Evolutionary conservation across 2,329 filamentous ascomycete species (phyloP).

Genomic region (Aspergillus pseudoterreus): DNA sequence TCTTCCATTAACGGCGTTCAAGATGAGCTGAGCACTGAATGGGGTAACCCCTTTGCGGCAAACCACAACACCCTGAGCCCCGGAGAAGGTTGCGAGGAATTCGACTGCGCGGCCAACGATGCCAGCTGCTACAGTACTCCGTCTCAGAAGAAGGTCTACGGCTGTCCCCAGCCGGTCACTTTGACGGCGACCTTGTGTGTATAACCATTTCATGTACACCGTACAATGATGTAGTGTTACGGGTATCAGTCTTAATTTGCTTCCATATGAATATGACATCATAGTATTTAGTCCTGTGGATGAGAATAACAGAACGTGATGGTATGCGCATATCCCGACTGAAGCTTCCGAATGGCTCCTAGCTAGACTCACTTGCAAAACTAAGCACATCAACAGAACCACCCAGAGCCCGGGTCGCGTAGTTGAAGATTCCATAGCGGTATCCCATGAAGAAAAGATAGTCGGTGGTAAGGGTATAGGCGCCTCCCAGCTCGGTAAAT

Average conservation of each 20-base stretch:
- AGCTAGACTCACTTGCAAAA: not conserved
- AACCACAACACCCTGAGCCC: conserved; percentile 21
- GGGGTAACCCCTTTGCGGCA: conserved; percentile 23
- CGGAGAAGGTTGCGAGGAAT: conserved; percentile 20
- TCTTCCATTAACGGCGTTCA: conserved; percentile 10
- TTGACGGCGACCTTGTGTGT: conserved; percentile 19
- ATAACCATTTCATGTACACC: conserved; percentile 9
- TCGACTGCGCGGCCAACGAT: conserved; percentile 23
- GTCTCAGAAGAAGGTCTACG: conserved; percentile 22
- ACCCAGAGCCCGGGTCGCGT: conserved; percentile 33
- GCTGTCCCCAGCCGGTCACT: conserved; percentile 21
- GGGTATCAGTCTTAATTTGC: conserved; percentile 1
- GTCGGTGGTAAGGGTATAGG: conserved; percentile 37
- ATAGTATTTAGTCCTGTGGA: no score
- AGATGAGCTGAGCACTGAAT: conserved; percentile 24
- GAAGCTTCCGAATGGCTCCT: not conserved
- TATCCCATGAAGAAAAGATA: conserved; percentile 51
- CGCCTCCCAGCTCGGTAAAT: conserved; percentile 34
- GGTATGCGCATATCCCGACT: no score
- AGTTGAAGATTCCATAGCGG: conserved; percentile 50
- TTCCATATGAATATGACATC: not conserved
- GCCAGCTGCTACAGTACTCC: conserved; percentile 21
- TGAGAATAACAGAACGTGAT: no score
- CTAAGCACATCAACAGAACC: not conserved
- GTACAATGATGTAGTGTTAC: not conserved